Conservation (phyloP, 768 basidiomycete species). For the Austroboletus festivus region DNA sequence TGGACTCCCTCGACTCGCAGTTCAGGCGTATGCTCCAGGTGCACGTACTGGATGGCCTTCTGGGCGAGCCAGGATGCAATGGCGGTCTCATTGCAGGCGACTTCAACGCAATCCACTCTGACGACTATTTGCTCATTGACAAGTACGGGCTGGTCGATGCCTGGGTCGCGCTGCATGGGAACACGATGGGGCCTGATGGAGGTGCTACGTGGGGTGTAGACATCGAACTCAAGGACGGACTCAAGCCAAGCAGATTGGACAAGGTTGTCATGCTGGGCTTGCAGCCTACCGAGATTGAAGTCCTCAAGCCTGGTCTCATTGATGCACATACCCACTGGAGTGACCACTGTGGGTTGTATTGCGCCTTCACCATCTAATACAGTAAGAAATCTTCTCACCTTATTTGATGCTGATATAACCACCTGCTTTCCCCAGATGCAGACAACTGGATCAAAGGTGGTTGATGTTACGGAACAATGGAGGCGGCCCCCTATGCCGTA, state of each 20-base stretch:
- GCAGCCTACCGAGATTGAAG: background rate
- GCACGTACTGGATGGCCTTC: slow-evolving; percentile 28
- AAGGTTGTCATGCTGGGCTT: background rate
- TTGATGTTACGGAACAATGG: too few species aligned
- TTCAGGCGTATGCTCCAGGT: background rate
- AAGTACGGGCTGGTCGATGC: background rate
- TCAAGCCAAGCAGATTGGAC: background rate
- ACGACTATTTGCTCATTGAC: slow-evolving; percentile 20
- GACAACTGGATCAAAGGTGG: too few species aligned
- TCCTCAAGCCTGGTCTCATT: background rate
- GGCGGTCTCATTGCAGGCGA: slow-evolving; percentile 46
- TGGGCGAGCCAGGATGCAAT: slow-evolving; percentile 40
- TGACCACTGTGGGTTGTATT: too few species aligned
- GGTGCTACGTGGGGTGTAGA: background rate
- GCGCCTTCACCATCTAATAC: too few species aligned
- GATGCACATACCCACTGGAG: too few species aligned
- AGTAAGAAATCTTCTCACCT: too few species aligned
- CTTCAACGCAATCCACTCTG: slow-evolving; percentile 41
- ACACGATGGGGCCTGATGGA: background rate
- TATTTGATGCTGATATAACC: too few species aligned
- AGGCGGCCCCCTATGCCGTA: too few species aligned
- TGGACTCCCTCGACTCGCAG: background rate
- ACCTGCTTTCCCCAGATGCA: too few species aligned
- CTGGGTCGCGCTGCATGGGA: background rate
- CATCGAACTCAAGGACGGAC: background rate